phyloP scores from a whole-genome alignment of 1,139 yeast genomes.

The Taphrina betulina region DNA sequence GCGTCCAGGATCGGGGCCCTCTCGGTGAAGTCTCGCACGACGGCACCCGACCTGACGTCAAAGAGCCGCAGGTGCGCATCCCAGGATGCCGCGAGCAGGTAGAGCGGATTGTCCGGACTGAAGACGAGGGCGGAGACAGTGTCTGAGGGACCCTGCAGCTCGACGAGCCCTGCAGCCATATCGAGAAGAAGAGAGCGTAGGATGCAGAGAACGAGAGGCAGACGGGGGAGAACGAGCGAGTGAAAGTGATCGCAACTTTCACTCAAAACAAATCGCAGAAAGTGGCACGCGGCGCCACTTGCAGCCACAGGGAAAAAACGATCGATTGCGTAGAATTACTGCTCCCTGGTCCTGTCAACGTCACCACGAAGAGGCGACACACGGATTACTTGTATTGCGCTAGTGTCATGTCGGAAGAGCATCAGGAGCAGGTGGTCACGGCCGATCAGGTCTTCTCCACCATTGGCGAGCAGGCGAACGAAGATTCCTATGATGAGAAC shows the following conservation, averaged over 20 bases:
- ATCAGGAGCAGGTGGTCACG: slow-evolving; percentile 12
- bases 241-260: too few relatives aligned
- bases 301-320: too few relatives aligned
- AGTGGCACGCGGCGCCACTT: too few relatives aligned
- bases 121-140: slow-evolving; percentile 34
- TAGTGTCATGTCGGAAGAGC: too few relatives aligned
- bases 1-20: slow-evolving; percentile 35
- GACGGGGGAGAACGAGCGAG: too few relatives aligned
- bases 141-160: slow-evolving; percentile 33
- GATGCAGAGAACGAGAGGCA: too few relatives aligned
- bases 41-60: slow-evolving; percentile 39
- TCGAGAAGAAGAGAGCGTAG: too few relatives aligned
- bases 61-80: slow-evolving; percentile 44
- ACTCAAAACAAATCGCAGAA: too few relatives aligned
- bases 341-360: too few relatives aligned
- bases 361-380: too few relatives aligned
- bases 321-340: too few relatives aligned
- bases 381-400: too few relatives aligned
- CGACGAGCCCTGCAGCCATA: background rate
- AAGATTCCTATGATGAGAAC: slow-evolving; percentile 16
- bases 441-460: slow-evolving; percentile 25
- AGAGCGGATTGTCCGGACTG: slow-evolving; percentile 28
- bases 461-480: slow-evolving; percentile 28
- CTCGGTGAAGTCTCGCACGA: slow-evolving; percentile 39
- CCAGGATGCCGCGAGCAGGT: slow-evolving; percentile 46